phyloP scores from a whole-genome alignment of 2,329 filamentous ascomycete genomes.

The Scedosporium apiospermum region DNA sequence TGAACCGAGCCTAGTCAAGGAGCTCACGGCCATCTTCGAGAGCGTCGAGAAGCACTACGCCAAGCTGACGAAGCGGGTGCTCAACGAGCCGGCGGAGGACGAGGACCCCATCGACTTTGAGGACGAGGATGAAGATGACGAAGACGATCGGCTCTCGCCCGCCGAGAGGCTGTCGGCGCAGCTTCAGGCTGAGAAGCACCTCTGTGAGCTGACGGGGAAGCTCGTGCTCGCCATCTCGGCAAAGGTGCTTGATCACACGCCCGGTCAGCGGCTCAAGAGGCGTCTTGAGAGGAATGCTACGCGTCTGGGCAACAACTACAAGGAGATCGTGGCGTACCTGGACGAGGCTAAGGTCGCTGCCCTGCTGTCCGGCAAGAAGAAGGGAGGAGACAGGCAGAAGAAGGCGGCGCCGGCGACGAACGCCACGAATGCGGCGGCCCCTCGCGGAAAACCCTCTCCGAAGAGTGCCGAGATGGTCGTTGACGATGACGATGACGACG shows the following conservation, averaged over 20 bases:
- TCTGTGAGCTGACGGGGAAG: conserved; percentile 80
- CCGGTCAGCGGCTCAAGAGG: conserved; percentile 55
- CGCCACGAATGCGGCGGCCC: conserved; percentile 40
- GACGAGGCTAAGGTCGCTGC: conserved; percentile 55
- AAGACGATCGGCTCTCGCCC: conserved; percentile 39
- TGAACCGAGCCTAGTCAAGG: conserved; percentile 49
- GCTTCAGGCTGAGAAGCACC: conserved; percentile 70
- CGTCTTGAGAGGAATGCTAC: conserved; percentile 69
- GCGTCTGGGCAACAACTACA: conserved; percentile 77
- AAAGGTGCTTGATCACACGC: conserved; percentile 58
- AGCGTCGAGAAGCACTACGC: conserved; percentile 68
- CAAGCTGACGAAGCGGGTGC: conserved; percentile 53
- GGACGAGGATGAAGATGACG: conserved; percentile 41
- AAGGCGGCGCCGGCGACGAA: conserved; percentile 29
- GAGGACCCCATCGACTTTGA: conserved; percentile 64
- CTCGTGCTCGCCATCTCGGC: conserved; percentile 73
- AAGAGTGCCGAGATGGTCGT: conserved; percentile 26
- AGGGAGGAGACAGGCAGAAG: conserved; percentile 16
- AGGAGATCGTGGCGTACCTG: conserved; percentile 71
- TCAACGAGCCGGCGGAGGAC: conserved; percentile 58
- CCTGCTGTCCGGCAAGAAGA: conserved; percentile 23
- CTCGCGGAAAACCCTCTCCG: conserved; percentile 40
- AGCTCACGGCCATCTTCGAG: conserved; percentile 69
- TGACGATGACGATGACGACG: conserved; percentile 21
- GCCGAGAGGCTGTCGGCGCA: conserved; percentile 53